Evolutionary conservation across 2,329 filamentous ascomycete genomes (phyloP).

Genomic region (Exophiala calicioides): DNA sequence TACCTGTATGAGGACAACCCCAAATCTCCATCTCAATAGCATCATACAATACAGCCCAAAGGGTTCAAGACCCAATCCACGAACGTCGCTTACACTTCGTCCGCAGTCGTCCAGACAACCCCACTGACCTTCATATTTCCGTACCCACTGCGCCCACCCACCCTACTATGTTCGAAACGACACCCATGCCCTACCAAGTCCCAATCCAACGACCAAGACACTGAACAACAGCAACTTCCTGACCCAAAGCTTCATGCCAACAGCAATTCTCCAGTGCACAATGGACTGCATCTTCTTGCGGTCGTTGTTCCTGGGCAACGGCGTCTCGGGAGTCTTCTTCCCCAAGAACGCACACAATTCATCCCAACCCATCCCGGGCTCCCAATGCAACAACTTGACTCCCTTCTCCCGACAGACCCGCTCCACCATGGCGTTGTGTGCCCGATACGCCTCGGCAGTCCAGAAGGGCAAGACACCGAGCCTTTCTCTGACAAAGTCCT

Average conservation of each 20-base stretch:
- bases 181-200: background rate
- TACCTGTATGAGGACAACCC: no score
- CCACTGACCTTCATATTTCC: no score
- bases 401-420: conserved; percentile 9
- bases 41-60: no score
- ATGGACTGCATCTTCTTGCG: conserved; percentile 7
- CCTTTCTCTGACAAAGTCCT: conserved; percentile 4
- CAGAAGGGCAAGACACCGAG: conserved; percentile 15
- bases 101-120: no score
- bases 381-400: conserved; percentile 14
- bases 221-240: conserved; percentile 8
- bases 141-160: no score
- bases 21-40: no score
- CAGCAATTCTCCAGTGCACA: conserved; percentile 8
- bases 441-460: conserved; percentile 7
- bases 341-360: conserved; percentile 46
- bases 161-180: no score
- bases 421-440: conserved; percentile 20
- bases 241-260: conserved; percentile 15
- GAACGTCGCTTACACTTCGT: no score
- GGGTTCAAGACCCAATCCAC: no score
- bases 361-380: conserved; percentile 42
- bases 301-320: conserved; percentile 39
- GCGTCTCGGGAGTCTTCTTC: conserved; percentile 37
- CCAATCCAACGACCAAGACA: background rate